These are phyloP conservation scores for Oryza meyeriana DNA, from an alignment of 176 grass and related monocot species.

Conservation along the genomic window DNA sequence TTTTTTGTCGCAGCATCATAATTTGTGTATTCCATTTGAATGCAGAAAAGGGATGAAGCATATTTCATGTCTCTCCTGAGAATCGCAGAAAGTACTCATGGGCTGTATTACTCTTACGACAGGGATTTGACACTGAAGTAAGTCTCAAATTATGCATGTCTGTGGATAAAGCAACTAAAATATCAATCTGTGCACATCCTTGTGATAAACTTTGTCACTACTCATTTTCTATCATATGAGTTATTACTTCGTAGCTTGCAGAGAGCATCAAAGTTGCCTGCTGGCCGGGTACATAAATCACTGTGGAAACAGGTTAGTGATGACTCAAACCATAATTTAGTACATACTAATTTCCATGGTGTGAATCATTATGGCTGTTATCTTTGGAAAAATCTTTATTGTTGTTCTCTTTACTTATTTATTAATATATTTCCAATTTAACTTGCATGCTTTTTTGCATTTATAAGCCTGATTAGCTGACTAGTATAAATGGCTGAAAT, in stretches of 20 bases:
- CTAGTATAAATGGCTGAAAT: not conserved
- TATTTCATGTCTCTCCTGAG: conserved; percentile 96
- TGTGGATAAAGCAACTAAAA: not conserved
- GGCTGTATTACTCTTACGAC: conserved; percentile 89
- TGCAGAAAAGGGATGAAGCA: conserved; percentile 91
- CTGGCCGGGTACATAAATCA: conserved; percentile 70
- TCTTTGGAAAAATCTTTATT: not conserved
- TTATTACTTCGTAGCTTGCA: conserved; percentile 70
- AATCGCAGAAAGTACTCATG: conserved; percentile 77
- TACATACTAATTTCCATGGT: not conserved
- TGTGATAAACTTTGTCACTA: conserved; percentile 14
- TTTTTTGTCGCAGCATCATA: conserved; percentile 11
- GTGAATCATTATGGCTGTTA: not conserved
- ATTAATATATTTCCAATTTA: conserved; percentile 1
- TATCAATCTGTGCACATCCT: not conserved
- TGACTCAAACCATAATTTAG: not conserved
- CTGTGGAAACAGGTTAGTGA: conserved; percentile 91
- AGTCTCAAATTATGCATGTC: conserved; percentile 28
- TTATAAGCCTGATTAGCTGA: not conserved
- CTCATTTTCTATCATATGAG: conserved; percentile 11
- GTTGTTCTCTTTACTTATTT: not conserved
- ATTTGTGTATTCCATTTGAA: conserved; percentile 15
- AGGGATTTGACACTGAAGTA: conserved; percentile 96
- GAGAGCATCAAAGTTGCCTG: conserved; percentile 75
- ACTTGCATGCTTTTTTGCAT: not conserved